Evolutionary conservation across 2,329 filamentous ascomycete genomes (phyloP), one percentile per base, ranked within the genome.

Genomic region (Mycosphaerella sp.): DNA sequence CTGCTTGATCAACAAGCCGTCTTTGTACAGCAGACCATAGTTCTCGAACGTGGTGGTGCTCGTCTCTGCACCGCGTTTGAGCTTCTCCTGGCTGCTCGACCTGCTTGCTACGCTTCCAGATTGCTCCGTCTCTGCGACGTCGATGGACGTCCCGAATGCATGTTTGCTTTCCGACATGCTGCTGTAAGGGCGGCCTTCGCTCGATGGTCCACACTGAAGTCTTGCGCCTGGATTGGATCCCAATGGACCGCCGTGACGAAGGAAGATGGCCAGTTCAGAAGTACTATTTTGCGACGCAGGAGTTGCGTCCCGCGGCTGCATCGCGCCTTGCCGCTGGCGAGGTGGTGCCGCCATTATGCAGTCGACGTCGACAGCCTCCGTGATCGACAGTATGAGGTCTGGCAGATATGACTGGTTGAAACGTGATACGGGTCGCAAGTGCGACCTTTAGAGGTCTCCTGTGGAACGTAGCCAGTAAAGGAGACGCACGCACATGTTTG

Each of bases 1-100:
- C 46, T 50, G 53, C 45, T 47, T 50, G 27, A 56, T 42, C 17
- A 56, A 39, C 27, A 44, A 14, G 25, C 53, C 53, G 16, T 36
- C 50, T 18, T 41, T 52, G 41, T 52, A 55, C 7, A 55, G 28
- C 35, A 48, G 28, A 16, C 53, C 53, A 52, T 55, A 47, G n/a
- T 52, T 45, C 41, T 55, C 53, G n/a, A 46, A 41, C 7, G 28
- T 49, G 3, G 49, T 44, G 2, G 43, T 54, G 42, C 7, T 34
- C 17, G 34, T 44, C 34, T 44, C 41, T 34, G 35, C 39, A n/a
- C 36, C 21, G 5, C 42, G 30, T 39, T 54, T 50, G 41, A 54
- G 36, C 39, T 47, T 46, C 39, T 54, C 52, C 9, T 47, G 47
- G 44, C 52, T 53, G 10, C 18, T 25, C 5, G 43, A 44, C 17